Evolutionary conservation across 2,329 filamentous ascomycete genomes (phyloP).

Genomic region (Hawksworthiomyces lignivorus): DNA sequence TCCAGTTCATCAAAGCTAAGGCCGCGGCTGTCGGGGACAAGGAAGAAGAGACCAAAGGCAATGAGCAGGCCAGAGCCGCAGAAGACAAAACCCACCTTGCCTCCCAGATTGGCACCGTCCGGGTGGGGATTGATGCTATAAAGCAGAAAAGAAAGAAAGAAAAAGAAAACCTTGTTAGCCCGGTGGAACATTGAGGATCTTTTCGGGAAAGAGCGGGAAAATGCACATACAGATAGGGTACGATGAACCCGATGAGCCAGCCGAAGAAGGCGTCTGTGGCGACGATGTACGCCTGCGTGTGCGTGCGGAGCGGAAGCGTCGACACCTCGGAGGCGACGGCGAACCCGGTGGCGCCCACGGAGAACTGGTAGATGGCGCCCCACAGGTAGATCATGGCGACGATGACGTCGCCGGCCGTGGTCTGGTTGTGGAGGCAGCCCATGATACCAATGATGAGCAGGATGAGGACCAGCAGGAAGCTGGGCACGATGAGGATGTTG

Average conservation of each 20-base stretch:
- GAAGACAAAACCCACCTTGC: constrained; percentile 8
- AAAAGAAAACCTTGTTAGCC: too few relatives aligned
- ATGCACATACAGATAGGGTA: background rate
- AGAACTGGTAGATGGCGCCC: background rate
- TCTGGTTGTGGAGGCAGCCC: background rate
- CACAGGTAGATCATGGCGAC: background rate
- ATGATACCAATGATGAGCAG: constrained; percentile 3
- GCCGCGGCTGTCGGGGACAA: constrained; percentile 3
- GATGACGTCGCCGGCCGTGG: background rate
- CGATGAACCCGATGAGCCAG: constrained; percentile 5
- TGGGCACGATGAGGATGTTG: background rate
- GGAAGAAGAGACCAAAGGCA: background rate
- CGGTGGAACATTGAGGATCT: too few relatives aligned
- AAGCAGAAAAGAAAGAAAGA: too few relatives aligned
- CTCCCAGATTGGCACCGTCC: constrained; percentile 1
- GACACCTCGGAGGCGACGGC: constrained; percentile 1
- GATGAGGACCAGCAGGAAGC: background rate
- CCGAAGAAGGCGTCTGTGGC: constrained; percentile 1
- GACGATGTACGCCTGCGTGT: background rate
- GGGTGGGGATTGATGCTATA: constrained; percentile 1
- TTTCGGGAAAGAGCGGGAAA: too few relatives aligned
- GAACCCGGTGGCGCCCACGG: background rate
- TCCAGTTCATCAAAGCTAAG: background rate
- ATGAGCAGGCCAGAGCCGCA: background rate
- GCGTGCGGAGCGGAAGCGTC: background rate